A percentile compares a stretch with the other conserved stretches of the same genome.
Evolutionary conservation across 2,329 filamentous ascomycete genomes (phyloP).

Genomic region (Colletotrichum orchidophilum): DNA sequence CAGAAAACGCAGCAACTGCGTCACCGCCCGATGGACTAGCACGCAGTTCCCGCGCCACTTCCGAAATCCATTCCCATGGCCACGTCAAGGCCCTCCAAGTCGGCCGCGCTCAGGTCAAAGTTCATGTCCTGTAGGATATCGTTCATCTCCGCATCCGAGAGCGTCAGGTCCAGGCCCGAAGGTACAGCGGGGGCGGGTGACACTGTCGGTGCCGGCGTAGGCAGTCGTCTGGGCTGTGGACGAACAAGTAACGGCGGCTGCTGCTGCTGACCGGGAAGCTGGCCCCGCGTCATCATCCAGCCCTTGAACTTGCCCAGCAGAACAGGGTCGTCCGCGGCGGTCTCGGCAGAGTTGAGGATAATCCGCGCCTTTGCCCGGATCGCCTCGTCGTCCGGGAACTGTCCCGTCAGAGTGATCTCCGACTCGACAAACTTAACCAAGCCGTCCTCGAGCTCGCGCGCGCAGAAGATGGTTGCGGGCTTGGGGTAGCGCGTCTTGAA

Average conservation of each 20-base stretch:
- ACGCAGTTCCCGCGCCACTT: conserved; percentile 1
- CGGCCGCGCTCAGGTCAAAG: conserved; percentile 48
- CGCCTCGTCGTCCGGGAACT: conserved; percentile 58
- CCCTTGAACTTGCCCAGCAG: conserved; percentile 64
- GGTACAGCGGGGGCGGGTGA: conserved; percentile 33
- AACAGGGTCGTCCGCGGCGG: conserved; percentile 63
- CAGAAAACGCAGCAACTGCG: neutral
- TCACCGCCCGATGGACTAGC: neutral
- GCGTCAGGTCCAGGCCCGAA: conserved; percentile 45
- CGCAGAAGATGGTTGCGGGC: conserved; percentile 65
- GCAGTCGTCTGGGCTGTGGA: conserved; percentile 15
- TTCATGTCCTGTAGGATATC: conserved; percentile 54
- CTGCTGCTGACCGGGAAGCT: conserved; percentile 4
- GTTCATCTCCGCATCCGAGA: conserved; percentile 50
- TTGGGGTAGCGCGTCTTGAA: conserved; percentile 54
- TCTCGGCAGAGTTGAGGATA: conserved; percentile 56
- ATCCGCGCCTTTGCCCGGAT: conserved; percentile 57
- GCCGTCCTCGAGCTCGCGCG: conserved; percentile 65
- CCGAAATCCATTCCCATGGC: conserved; percentile 27
- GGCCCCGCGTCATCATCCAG: conserved; percentile 47
- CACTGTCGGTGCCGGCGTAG: neutral
- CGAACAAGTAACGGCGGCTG: neutral
- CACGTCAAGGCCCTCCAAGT: conserved; percentile 33
- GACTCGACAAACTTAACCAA: conserved; percentile 58
- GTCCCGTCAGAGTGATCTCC: conserved; percentile 48